These are phyloP conservation scores for Microbotryum silenes-acaulis DNA, from an alignment of 1,284 basidiomycete species.

Conservation along the genomic window DNA sequence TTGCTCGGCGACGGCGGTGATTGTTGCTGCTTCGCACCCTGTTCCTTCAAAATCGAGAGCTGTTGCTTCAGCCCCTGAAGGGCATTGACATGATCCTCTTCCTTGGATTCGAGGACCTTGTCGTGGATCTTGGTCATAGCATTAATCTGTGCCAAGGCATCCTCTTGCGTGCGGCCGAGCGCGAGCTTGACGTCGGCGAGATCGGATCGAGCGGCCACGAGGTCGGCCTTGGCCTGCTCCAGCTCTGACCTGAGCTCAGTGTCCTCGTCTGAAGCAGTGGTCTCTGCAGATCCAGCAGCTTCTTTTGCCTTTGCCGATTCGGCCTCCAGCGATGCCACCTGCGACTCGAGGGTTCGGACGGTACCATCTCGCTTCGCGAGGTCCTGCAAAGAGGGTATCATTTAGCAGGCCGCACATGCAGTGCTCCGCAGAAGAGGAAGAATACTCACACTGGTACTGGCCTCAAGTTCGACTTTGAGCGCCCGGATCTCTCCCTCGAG, in stretches of 20 bases:
- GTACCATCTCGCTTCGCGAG: no score
- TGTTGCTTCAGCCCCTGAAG: background rate
- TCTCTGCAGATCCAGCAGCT: constrained; percentile 9
- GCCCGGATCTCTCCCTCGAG: constrained; percentile 56
- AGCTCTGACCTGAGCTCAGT: background rate
- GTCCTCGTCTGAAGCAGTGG: background rate
- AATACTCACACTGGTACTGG: constrained; percentile 41
- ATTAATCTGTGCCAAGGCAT: constrained; percentile 11
- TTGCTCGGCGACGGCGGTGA: constrained; percentile 46
- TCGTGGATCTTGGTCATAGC: constrained; percentile 18
- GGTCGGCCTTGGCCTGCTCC: background rate
- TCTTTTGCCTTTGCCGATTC: constrained; percentile 9
- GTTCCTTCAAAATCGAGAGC: background rate
- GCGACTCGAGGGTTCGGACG: background rate
- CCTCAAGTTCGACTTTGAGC: constrained; percentile 54
- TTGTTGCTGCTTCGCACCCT: background rate
- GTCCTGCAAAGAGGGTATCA: background rate
- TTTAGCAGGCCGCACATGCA: background rate
- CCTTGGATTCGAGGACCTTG: constrained; percentile 1
- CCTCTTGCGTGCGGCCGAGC: constrained; percentile 13
- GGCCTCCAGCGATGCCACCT: background rate
- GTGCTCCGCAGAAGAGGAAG: no score
- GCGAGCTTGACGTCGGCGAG: constrained; percentile 14
- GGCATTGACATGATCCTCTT: constrained; percentile 17
- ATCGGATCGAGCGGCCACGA: constrained; percentile 4